Conservation (phyloP, 163 green algal genomes). For the Prototheca wickerhamii region DNA sequence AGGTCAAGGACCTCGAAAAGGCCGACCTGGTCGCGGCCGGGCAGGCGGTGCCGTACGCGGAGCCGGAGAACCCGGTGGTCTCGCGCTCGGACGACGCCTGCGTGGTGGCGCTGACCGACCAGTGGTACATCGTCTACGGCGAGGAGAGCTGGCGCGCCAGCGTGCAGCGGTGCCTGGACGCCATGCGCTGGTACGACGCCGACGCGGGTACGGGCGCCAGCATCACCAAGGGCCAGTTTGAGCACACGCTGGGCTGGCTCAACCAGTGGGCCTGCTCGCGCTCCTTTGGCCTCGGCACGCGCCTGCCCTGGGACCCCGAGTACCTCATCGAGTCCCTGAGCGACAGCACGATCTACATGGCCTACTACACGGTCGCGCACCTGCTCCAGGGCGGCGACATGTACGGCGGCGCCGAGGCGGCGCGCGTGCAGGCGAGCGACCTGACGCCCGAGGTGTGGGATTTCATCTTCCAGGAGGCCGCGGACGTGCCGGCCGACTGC, state of each 20-base stretch:
- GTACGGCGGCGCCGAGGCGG: constrained; percentile 56
- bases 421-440: constrained; percentile 50
- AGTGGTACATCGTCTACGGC: constrained; percentile 94
- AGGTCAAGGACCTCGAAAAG: constrained; percentile 85
- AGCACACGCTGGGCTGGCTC: constrained; percentile 86
- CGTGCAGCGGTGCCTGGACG: constrained; percentile 49
- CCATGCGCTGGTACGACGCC: constrained; percentile 41
- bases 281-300: constrained; percentile 93
- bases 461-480: constrained; percentile 72
- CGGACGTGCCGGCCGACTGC: constrained; percentile 39
- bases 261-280: constrained; percentile 95
- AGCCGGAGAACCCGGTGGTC: constrained; percentile 80
- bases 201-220: background rate
- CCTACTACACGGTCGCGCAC: constrained; percentile 92
- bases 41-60: constrained; percentile 74
- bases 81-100: constrained; percentile 89
- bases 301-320: constrained; percentile 90
- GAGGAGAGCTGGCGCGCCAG: constrained; percentile 80
- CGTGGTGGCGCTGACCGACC: constrained; percentile 97
- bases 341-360: constrained; percentile 99
- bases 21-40: constrained; percentile 65
- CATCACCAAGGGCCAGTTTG: constrained; percentile 46
- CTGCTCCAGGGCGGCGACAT: constrained; percentile 83
- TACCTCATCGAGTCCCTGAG: constrained; percentile 97
- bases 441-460: constrained; percentile 89